phyloP scores from a whole-genome alignment of 805 yeast species.

The Candida takata region DNA sequence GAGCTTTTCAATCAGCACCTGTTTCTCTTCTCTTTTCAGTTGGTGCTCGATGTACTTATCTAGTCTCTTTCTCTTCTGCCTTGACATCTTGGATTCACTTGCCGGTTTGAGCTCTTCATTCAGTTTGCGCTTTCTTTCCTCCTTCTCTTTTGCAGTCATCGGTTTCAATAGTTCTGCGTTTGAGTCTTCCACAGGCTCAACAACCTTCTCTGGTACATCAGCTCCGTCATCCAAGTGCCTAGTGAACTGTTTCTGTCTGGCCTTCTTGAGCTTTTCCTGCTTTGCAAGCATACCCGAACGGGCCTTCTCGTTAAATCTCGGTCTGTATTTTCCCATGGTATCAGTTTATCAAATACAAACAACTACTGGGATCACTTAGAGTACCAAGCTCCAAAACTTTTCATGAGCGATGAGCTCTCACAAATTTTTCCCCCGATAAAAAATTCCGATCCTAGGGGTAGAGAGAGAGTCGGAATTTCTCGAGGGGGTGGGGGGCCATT shows the following conservation, averaged over 20 bases:
- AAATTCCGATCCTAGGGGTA: too few relatives aligned
- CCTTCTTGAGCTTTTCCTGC: constrained; percentile 59
- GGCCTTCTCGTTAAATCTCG: constrained; percentile 79
- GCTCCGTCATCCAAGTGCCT: constrained; percentile 39
- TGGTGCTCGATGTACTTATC: constrained; percentile 94
- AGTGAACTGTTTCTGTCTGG: constrained; percentile 62
- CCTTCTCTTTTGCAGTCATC: constrained; percentile 55
- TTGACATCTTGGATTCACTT: constrained; percentile 60
- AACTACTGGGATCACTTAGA: too few relatives aligned
- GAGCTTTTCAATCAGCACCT: constrained; percentile 64
- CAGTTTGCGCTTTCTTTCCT: constrained; percentile 56
- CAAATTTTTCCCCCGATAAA: constrained; percentile 2
- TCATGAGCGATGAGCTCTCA: constrained; percentile 14
- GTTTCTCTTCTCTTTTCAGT: constrained; percentile 80
- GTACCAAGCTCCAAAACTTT: neutral
- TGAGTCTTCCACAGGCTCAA: constrained; percentile 31
- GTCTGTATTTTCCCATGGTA: constrained; percentile 79
- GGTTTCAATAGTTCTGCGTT: constrained; percentile 61
- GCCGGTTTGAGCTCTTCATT: constrained; percentile 52
- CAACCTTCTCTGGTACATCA: constrained; percentile 19
- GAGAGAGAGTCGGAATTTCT: too few relatives aligned
- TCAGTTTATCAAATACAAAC: neutral
- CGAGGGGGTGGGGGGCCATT: too few relatives aligned
- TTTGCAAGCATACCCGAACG: constrained; percentile 78
- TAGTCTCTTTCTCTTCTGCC: constrained; percentile 67